Base-by-base conservation (phyloP, 2,329 filamentous ascomycete species). In the Talaromyces rugulosus region DNA sequence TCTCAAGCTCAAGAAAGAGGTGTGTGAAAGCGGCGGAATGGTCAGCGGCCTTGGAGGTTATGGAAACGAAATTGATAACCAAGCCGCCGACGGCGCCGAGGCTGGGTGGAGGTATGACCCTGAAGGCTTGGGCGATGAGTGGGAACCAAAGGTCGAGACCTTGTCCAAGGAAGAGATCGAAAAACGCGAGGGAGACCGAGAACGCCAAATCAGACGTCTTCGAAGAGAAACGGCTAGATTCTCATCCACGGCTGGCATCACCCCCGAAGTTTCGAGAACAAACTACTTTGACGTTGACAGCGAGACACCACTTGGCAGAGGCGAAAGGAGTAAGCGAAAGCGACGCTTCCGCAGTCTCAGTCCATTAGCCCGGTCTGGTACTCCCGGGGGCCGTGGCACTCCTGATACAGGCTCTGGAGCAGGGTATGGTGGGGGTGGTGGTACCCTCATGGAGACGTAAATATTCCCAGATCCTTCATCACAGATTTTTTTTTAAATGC, bases 111-210 rank as follows among this genome's bases (percentile, higher is more conserved):
- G 95, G 65, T 96, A 97, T 73, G 95, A 99, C 67, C 91, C 92
- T 2, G 95, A 98, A 71, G 89, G 92, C 63, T 83, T 98, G 3
- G 93, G 85, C 7, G 89, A 91, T 66, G 88, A 90, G 64, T 95
- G 91, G 91, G 90, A 92, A 72, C 89, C 91, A 6, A 91, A 90
- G 78, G 83, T 95, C 8, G 91, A 94, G 74, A 82, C 84, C 0
- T 79, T 99, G 2, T 93, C 89, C 44, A 96, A 96, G 69, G 95
- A 99, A 69, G 95, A 99, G 72, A 98, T 99, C 59, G 95, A 99
- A 77, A 96, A 96, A 79, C 87, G 95, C 31, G 95, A 99, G 76
- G 92, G 92, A 58, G 95, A 99, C 72, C 86, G 95, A 50, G 95
- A 99, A 76, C 84, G 95, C 60, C 92, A 98, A 76, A 89, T 97